Percentiles rank a stretch among this genome's conserved stretches.
phyloP scores from a whole-genome alignment of 306 rosid species.

The Castanopsis chinensis region DNA sequence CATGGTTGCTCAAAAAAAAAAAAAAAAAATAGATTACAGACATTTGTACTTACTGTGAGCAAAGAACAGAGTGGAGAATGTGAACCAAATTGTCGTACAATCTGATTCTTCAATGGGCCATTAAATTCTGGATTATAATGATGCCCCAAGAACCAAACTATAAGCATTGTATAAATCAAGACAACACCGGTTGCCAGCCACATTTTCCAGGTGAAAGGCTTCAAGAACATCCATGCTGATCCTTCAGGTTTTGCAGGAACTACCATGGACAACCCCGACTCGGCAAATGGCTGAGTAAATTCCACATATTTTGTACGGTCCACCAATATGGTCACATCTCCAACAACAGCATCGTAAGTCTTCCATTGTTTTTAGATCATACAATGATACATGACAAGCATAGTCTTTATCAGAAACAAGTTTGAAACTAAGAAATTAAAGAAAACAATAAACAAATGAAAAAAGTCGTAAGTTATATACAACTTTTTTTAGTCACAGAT shows the following conservation, averaged over 20 bases:
- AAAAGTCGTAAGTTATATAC: background rate
- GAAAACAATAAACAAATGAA: background rate
- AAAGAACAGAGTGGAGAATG: conserved; percentile 38
- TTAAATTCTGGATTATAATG: conserved; percentile 21
- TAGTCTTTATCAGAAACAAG: background rate
- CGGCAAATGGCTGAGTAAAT: conserved; percentile 34
- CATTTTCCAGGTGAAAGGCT: conserved; percentile 33
- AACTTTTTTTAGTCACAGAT: no score
- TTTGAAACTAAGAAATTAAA: background rate
- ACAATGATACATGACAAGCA: background rate
- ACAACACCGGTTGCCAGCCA: conserved; percentile 22
- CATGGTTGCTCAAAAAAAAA: no score
- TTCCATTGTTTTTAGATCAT: background rate
- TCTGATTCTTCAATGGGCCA: conserved; percentile 33
- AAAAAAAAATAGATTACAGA: no score
- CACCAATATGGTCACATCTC: conserved; percentile 31
- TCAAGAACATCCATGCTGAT: conserved; percentile 29
- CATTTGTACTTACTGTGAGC: conserved; percentile 26
- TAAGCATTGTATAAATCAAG: conserved; percentile 26
- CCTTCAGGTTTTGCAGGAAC: conserved; percentile 12
- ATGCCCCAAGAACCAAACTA: conserved; percentile 38
- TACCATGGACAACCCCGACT: conserved; percentile 26
- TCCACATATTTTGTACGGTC: conserved; percentile 15
- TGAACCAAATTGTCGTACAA: conserved; percentile 36
- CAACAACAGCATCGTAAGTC: conserved; percentile 34